These are phyloP conservation scores for Galeopsis tetrahit DNA, from an alignment of 257 asterid species.

Conservation along the genomic window DNA sequence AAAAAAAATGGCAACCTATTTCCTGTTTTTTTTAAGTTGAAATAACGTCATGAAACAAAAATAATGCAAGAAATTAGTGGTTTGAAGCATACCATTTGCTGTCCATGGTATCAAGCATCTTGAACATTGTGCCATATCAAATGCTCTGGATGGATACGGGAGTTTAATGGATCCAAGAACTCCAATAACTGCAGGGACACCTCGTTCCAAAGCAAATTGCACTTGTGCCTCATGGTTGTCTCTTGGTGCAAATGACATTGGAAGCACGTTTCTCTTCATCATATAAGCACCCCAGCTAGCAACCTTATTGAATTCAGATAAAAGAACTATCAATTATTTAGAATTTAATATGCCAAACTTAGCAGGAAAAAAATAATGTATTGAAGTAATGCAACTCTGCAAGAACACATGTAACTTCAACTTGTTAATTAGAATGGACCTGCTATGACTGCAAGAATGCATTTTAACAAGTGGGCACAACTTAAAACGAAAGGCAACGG, in stretches of 20 bases:
- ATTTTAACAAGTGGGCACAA: not conserved
- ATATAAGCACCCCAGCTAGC: slow-evolving; percentile 98
- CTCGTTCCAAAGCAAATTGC: slow-evolving; percentile 93
- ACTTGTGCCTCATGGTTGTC: slow-evolving; percentile 98
- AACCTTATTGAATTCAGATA: slow-evolving; percentile 48
- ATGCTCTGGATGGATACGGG: slow-evolving; percentile 86
- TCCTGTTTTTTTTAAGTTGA: slow-evolving; percentile 12
- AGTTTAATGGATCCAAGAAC: slow-evolving; percentile 85
- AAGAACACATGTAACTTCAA: not conserved
- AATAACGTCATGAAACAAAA: not conserved
- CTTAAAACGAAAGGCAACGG: not conserved
- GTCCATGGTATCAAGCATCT: slow-evolving; percentile 95
- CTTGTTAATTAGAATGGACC: not conserved
- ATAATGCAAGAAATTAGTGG: slow-evolving; percentile 3
- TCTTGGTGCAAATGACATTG: slow-evolving; percentile 94
- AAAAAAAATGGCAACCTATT: not conserved
- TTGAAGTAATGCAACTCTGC: not conserved
- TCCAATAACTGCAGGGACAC: slow-evolving; percentile 89
- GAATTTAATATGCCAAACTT: not conserved
- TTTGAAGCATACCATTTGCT: slow-evolving; percentile 56
- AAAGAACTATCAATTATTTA: slow-evolving; percentile 2
- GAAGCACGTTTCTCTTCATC: slow-evolving; percentile 77
- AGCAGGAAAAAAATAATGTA: not conserved
- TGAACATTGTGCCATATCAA: slow-evolving; percentile 94
- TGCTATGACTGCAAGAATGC: not conserved